Evolutionary conservation across 2,329 filamentous ascomycete species (phyloP).

Genomic region (Catunica adiposa): DNA sequence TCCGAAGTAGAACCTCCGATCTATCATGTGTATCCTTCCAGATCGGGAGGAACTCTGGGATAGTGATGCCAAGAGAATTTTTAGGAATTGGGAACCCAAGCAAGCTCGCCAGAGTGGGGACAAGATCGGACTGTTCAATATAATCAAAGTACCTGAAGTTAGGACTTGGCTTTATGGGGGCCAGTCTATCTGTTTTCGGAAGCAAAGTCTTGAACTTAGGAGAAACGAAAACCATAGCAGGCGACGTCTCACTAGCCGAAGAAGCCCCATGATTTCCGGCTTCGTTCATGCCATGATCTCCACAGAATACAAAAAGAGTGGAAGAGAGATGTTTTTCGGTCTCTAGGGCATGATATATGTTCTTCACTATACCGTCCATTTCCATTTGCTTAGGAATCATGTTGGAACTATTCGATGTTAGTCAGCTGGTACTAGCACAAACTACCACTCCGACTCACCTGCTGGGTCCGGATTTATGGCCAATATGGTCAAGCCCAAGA

Average conservation of each 20-base stretch:
- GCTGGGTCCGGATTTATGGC: slow-evolving; percentile 81
- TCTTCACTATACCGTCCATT: slow-evolving; percentile 70
- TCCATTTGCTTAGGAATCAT: slow-evolving; percentile 89
- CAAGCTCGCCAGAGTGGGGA: slow-evolving; percentile 71
- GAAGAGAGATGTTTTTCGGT: slow-evolving; percentile 52
- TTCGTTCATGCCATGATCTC: slow-evolving; percentile 99
- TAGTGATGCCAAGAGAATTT: slow-evolving; percentile 81
- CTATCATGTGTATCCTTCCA: slow-evolving; percentile 54
- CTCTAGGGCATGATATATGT: slow-evolving; percentile 63
- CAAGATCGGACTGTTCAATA: slow-evolving; percentile 90
- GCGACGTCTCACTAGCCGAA: slow-evolving; percentile 82
- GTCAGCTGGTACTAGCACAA: background rate
- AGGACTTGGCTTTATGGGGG: slow-evolving; percentile 23
- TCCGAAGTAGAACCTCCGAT: slow-evolving; percentile 54
- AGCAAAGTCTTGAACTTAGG: slow-evolving; percentile 59
- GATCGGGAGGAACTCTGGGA: slow-evolving; percentile 60
- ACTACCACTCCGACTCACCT: slow-evolving; percentile 34
- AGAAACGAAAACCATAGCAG: slow-evolving; percentile 79
- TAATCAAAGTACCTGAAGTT: slow-evolving; percentile 71
- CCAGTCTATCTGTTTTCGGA: slow-evolving; percentile 17
- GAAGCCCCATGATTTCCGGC: slow-evolving; percentile 94
- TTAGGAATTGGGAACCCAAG: slow-evolving; percentile 75
- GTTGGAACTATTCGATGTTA: slow-evolving; percentile 44
- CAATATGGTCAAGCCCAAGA: slow-evolving; percentile 89
- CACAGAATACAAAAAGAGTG: slow-evolving; percentile 70